Percentiles rank a stretch among this genome's conserved stretches.
Evolutionary conservation across 2,329 filamentous ascomycete genomes (phyloP).

Genomic region (Talaromyces sp.): DNA sequence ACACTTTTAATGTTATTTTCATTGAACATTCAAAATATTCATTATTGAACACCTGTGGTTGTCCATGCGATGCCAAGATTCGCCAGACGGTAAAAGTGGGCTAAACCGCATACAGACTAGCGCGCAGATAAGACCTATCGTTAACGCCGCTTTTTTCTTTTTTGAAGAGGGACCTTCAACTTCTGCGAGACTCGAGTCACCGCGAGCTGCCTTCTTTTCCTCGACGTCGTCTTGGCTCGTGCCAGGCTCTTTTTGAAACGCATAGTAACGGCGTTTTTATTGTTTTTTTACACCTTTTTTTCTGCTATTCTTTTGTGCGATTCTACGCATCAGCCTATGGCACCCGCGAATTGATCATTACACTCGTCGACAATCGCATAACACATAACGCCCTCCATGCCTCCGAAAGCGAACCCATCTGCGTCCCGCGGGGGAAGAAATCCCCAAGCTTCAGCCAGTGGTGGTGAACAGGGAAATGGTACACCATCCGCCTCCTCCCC

Average conservation of each 20-base stretch:
- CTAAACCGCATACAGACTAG: background rate
- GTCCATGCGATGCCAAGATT: background rate
- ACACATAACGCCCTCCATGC: constrained; percentile 19
- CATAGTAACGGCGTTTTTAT: background rate
- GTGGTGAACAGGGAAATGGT: background rate
- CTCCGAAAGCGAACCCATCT: constrained; percentile 28
- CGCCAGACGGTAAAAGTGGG: background rate
- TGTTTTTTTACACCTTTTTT: background rate
- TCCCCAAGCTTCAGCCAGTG: background rate
- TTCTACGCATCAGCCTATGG: background rate
- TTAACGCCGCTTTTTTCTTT: background rate
- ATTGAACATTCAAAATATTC: background rate
- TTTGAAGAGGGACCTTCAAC: background rate
- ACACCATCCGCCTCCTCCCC: constrained; percentile 14
- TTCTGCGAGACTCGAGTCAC: background rate
- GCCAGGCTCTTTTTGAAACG: background rate
- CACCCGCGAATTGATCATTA: background rate
- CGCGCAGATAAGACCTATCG: background rate
- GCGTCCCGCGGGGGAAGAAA: constrained; percentile 1
- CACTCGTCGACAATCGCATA: background rate
- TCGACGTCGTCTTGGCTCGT: background rate
- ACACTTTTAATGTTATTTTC: no score
- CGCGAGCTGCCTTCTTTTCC: background rate
- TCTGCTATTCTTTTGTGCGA: background rate
- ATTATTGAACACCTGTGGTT: background rate